Evolutionary conservation across 2,329 filamentous ascomycete species (phyloP), one percentile per base, ranked within the genome.

Genomic region (Aureobasidium lini): DNA sequence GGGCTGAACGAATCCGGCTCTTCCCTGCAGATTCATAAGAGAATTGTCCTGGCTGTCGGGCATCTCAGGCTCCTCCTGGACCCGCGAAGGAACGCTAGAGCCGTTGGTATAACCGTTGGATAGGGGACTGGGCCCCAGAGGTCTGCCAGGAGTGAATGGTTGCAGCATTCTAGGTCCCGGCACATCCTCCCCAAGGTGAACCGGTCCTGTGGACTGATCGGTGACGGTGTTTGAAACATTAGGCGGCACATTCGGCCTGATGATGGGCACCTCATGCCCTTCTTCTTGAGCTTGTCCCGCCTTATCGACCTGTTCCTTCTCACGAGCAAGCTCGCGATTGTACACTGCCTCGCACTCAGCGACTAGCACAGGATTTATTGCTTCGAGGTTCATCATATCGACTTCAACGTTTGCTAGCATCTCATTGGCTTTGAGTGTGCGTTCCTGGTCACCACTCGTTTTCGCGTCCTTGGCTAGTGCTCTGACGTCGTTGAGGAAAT

Each of bases 361-460:
- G 42, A 87, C 78, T 36, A 88, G 77, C 10, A 77, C 78, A 13
- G 88, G 84, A 63, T 88, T 77, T 7, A 73, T 81, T 43, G 79
- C 78, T 68, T 90, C 87, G 60, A 96, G 85, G 48, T 83, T 84
- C 44, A 85, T 84, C 63, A 97, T 87, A 73, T 97, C 93, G 36
- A 97, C 93, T 70, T 96, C 91, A 2, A 96, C 93, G 68, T 97
- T 97, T 23, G 90, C 85, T 37, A 92, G 78, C 66, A 99, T 84
- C 74, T 99, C 94, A 61, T 95, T 95, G 1, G 90, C 92, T 71
- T 92, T 94, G 57, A 96, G 76, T 1, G 87, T 84, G 42, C 90
- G 82, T 63, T 95, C 88, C 66, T 86, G 85, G 67, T 97, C 93
- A n/a, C 88, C 89, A 60, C 86, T 82, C 10, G 85, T 86, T 69